These are phyloP conservation scores for Hortiboletus flavorubellus DNA, from an alignment of 768 basidiomycete species.

Conservation along the genomic window DNA sequence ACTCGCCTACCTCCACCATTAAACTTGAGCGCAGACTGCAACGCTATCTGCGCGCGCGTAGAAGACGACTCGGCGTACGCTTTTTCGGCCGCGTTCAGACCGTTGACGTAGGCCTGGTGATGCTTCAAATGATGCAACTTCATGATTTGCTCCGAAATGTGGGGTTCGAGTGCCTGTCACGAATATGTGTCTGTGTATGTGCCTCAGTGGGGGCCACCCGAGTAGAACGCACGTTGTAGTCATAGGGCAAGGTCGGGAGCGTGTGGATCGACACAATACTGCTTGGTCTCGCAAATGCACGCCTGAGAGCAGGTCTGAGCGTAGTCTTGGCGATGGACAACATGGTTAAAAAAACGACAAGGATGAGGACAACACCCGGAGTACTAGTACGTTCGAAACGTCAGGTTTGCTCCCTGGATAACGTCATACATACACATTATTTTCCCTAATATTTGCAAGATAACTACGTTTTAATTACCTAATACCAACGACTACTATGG, in stretches of 20 bases:
- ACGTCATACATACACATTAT: conserved; percentile 10
- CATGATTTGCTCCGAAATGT: conserved; percentile 93
- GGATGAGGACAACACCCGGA: neutral
- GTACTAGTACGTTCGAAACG: neutral
- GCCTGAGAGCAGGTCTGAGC: conserved; percentile 43
- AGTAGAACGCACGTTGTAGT: conserved; percentile 60
- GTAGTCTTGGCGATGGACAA: conserved; percentile 44
- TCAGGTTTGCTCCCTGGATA: neutral
- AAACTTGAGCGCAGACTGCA: conserved; percentile 93
- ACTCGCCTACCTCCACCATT: conserved; percentile 79
- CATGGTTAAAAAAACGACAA: conserved; percentile 32
- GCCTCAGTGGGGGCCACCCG: neutral
- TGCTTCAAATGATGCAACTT: conserved; percentile 89
- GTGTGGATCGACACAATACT: conserved; percentile 56
- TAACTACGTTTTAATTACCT: neutral
- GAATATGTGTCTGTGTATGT: neutral
- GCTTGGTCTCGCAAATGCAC: conserved; percentile 42
- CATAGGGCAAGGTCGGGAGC: conserved; percentile 76
- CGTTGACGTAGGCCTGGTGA: conserved; percentile 91
- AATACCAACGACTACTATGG: neutral
- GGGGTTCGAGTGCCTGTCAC: conserved; percentile 85
- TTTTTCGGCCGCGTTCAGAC: conserved; percentile 90
- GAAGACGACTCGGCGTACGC: conserved; percentile 64
- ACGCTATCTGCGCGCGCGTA: conserved; percentile 71
- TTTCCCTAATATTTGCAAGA: neutral